Evolutionary conservation across 805 yeast genomes (phyloP).

Genomic region (Schwanniomyces vanrijiae): DNA sequence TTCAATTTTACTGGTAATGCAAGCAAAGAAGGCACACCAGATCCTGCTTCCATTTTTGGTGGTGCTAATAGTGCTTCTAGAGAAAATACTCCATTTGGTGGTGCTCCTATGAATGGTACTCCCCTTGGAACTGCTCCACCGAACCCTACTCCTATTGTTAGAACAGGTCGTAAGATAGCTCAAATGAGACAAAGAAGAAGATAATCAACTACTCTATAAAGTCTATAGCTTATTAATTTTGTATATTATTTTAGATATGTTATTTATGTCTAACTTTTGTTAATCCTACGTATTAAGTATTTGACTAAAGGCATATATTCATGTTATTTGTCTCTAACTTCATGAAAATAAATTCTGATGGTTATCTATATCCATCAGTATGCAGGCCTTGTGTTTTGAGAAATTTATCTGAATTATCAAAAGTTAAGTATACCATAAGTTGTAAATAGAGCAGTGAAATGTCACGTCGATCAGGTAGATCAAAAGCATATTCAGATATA

Average conservation of each 20-base stretch:
- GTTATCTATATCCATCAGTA: background rate
- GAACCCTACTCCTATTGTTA: conserved; percentile 18
- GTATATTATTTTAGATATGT: conserved; percentile 1
- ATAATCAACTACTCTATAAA: conserved; percentile 3
- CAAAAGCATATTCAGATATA: conserved; percentile 16
- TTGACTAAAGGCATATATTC: no score
- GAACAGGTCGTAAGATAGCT: conserved; percentile 27
- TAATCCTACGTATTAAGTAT: background rate
- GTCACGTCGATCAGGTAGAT: conserved; percentile 33
- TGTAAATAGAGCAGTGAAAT: conserved; percentile 33
- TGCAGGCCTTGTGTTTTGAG: background rate
- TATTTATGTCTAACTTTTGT: background rate
- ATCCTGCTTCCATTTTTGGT: conserved; percentile 33
- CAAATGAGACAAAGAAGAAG: conserved; percentile 35
- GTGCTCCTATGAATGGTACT: background rate
- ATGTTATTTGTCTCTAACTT: no score
- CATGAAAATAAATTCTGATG: no score
- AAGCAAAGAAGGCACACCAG: conserved; percentile 27
- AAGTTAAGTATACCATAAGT: no score
- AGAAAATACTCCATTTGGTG: conserved; percentile 2
- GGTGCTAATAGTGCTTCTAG: conserved; percentile 1
- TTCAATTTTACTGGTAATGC: conserved; percentile 23
- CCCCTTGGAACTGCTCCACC: conserved; percentile 6
- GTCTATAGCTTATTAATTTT: background rate
- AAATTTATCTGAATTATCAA: conserved; percentile 39